A percentile compares a stretch with the other conserved stretches of the same genome.
Evolutionary conservation across 163 green algal genomes (phyloP).

Genomic region (Trebouxiophyceae sp.): DNA sequence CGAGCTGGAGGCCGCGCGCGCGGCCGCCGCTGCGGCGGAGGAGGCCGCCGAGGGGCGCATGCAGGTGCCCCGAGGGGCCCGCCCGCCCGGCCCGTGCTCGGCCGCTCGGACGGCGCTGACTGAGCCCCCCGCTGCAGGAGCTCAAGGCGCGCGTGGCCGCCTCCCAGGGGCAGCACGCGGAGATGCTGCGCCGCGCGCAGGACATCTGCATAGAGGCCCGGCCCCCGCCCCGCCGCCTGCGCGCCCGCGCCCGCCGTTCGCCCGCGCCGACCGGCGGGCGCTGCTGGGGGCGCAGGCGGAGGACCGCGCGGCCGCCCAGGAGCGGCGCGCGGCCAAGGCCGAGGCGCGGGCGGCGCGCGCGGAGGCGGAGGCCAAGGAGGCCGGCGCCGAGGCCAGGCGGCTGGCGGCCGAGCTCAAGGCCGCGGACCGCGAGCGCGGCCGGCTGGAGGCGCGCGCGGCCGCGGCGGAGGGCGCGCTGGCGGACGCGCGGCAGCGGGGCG

Average conservation of each 20-base stretch:
- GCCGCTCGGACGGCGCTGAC: too few relatives aligned
- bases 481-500: neutral
- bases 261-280: too few relatives aligned
- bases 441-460: conserved; percentile 9
- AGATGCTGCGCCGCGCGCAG: conserved; percentile 32
- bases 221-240: too few relatives aligned
- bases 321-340: conserved; percentile 16
- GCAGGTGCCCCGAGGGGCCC: too few relatives aligned
- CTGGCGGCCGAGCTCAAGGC: conserved; percentile 12
- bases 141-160: conserved; percentile 19
- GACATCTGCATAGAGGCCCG: conserved; percentile 32
- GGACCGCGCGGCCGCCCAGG: conserved; percentile 22
- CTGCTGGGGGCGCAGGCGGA: too few relatives aligned
- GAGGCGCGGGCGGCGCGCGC: conserved; percentile 15
- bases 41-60: too few relatives aligned
- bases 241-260: too few relatives aligned
- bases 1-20: neutral
- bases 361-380: conserved; percentile 10
- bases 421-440: conserved; percentile 1
- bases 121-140: too few relatives aligned
- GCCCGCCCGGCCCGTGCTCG: too few relatives aligned
- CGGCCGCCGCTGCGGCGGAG: too few relatives aligned
- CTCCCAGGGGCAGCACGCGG: conserved; percentile 17
- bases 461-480: conserved; percentile 15
- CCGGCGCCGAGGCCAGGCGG: neutral